Percentiles rank a stretch among this genome's conserved stretches.
Conservation (phyloP, 106 monocot species). For the Dendrobium catenatum region DNA sequence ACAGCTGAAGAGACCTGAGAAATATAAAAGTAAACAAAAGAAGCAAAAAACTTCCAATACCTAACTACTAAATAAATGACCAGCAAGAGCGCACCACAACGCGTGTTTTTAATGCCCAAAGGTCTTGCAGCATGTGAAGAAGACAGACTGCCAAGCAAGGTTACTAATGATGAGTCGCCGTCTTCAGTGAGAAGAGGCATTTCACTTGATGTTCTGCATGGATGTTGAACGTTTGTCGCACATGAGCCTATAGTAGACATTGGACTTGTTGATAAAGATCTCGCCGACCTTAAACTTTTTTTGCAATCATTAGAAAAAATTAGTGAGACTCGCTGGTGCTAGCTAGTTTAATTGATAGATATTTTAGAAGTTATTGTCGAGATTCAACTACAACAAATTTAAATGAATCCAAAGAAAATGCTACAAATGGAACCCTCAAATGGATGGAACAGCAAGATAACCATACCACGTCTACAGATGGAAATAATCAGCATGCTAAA, state of each 20-base stretch:
- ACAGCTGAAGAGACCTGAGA: conserved; percentile 37
- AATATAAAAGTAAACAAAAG: conserved; percentile 4
- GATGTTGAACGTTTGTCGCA: conserved; percentile 19
- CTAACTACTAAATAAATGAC: not conserved
- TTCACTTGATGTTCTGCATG: conserved; percentile 16
- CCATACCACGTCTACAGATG: no score
- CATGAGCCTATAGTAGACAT: conserved; percentile 39
- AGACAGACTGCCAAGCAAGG: conserved; percentile 20
- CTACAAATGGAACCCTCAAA: no score
- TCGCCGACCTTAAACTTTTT: conserved; percentile 61
- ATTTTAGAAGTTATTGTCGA: no score
- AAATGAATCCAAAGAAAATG: no score
- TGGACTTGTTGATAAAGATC: conserved; percentile 71
- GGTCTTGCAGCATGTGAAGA: conserved; percentile 18
- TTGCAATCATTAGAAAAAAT: not conserved
- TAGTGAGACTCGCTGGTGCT: no score
- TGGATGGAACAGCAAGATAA: no score
- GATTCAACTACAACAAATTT: no score
- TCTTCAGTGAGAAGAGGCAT: conserved; percentile 14
- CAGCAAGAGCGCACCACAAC: conserved; percentile 38
- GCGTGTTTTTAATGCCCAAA: conserved; percentile 32
- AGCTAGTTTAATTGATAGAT: no score
- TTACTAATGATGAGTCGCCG: conserved; percentile 24
- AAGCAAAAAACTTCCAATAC: not conserved
- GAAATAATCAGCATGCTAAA: no score